Evolutionary conservation across 306 rosid species (phyloP), one percentile per base, ranked within the genome.

Genomic region (Herpetospermum pedunculosum): DNA sequence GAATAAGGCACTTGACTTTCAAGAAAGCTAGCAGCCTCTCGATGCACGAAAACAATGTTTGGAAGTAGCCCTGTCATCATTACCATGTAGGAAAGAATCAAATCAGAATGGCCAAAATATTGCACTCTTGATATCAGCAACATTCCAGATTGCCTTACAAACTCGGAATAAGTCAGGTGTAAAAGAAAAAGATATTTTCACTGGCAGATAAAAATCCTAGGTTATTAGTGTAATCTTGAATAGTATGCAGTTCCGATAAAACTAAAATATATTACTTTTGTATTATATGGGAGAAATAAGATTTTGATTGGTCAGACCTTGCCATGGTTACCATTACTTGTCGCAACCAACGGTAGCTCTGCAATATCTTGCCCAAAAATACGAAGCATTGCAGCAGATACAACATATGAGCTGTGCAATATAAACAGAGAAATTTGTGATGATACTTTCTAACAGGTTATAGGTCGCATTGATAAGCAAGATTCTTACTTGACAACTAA

Each of bases 271-370:
- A n/a, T n/a, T n/a, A n/a, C n/a, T n/a, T n/a, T n/a, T n/a, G n/a
- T n/a, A n/a, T n/a, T n/a, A n/a, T n/a, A n/a, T n/a, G n/a, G n/a
- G n/a, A n/a, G n/a, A n/a, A n/a, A 18, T 34, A 14, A 2, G 35
- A 41, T 43, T n/a, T n/a, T 23, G 12, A 13, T 7, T 37, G 4
- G 19, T 70, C 54, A 62, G 79, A 91, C 99, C 99, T 91, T 91
- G 70, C 97, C 97, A 70, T 90, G 99, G 89, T 84, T 82, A 79
- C 82, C 86, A 58, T 84, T 80, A 76, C 95, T 81, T 13, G 99
- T 91, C 16, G 99, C 97, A 77, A 94, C 94, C 83, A 94, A 78
- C 18, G 99, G 99, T 12, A 94, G 90, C 76, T 94, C 99, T 21
- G 99, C 99, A 80, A 91, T 75, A 75, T 89, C 96, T 68, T 73